Evolutionary conservation across 805 yeast species (phyloP), one percentile per base, ranked within the genome.

Genomic region (Lachancea fermentati): DNA sequence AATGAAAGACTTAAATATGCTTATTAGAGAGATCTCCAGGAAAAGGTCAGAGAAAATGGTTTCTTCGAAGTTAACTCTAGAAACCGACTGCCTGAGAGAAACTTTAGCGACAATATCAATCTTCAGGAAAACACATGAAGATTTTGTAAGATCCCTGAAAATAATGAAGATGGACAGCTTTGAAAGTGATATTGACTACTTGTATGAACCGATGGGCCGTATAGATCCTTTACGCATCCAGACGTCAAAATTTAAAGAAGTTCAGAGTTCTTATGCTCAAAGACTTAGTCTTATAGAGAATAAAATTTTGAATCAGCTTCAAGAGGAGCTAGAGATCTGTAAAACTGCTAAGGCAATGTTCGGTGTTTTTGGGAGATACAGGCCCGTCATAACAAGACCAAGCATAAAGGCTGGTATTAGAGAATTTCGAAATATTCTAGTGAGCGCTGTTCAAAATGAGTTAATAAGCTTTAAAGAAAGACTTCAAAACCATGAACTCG

Each of bases 11-110:
- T 76, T 81, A 62, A 74, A 79, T 1, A 72, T 76, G 37, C 55
- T 83, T 32, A 75, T 86, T 0, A 72, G 97, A 41, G 96, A 89
- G 44, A 60, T 84, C 3, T 67, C 85, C 30, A 68, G 96, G 47
- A 84, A 79, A 50, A 64, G 93, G 17, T 76, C 78, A 6, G 91
- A 84, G 40, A 79, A 78, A 44, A 81, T 82, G 53, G 71, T 81
- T 11, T 73, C 80, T 16, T 75, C 86, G 15, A 75, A 79, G 42
- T 67, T 87, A 7, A 66, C 65, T n/a, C 70, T 78, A 6, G 63
- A 71, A 2, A 57, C 74, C 1, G 50, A 47, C 1, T 54, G 46
- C 12, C 39, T 76, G 18, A 68, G 64, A 43, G 72, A 71, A 1
- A 62, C 78, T 22, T 37, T 81, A 1, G 64, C 59, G 1, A 65